A percentile compares a stretch with the other conserved stretches of the same genome.
Evolutionary conservation across 1,284 basidiomycete genomes (phyloP).

Genomic region (Neolentinus lepideus): DNA sequence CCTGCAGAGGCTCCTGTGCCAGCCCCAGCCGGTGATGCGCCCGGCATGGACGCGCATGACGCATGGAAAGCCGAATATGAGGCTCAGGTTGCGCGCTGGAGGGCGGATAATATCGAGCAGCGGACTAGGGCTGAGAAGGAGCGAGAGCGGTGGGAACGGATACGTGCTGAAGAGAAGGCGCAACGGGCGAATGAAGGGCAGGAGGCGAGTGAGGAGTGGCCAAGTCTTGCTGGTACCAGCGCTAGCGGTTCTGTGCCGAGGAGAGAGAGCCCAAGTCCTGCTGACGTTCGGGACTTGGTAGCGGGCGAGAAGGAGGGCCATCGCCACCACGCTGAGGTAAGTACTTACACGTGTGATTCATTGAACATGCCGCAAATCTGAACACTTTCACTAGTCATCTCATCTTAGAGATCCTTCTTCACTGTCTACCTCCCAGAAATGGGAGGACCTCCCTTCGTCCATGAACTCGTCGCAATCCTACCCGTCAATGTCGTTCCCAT

Average conservation of each 20-base stretch:
- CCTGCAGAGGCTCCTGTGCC: slow-evolving; percentile 10
- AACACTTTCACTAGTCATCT: background rate
- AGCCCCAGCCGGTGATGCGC: slow-evolving; percentile 4
- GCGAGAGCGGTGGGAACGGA: slow-evolving; percentile 64
- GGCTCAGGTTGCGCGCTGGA: slow-evolving; percentile 64
- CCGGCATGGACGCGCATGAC: slow-evolving; percentile 20
- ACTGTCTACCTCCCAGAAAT: slow-evolving; percentile 42
- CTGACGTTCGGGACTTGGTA: slow-evolving; percentile 38
- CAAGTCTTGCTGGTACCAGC: slow-evolving; percentile 34
- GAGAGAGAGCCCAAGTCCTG: slow-evolving; percentile 21
- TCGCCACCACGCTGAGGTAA: slow-evolving; percentile 9
- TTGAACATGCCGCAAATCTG: background rate
- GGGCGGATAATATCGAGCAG: slow-evolving; percentile 64
- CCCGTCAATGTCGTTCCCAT: slow-evolving; percentile 68
- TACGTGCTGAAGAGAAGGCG: slow-evolving; percentile 33
- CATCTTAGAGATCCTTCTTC: slow-evolving; percentile 12
- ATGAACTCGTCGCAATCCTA: slow-evolving; percentile 51
- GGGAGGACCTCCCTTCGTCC: slow-evolving; percentile 63
- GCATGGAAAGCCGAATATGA: slow-evolving; percentile 64
- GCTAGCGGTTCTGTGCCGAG: slow-evolving; percentile 19
- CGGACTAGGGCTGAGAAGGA: slow-evolving; percentile 70
- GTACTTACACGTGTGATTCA: slow-evolving; percentile 9
- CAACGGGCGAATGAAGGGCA: slow-evolving; percentile 24
- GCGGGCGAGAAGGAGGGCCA: slow-evolving; percentile 33
- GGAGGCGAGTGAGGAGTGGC: slow-evolving; percentile 42